Evolutionary conservation across 805 yeast species (phyloP).

Genomic region (Lipomyces yamadae): DNA sequence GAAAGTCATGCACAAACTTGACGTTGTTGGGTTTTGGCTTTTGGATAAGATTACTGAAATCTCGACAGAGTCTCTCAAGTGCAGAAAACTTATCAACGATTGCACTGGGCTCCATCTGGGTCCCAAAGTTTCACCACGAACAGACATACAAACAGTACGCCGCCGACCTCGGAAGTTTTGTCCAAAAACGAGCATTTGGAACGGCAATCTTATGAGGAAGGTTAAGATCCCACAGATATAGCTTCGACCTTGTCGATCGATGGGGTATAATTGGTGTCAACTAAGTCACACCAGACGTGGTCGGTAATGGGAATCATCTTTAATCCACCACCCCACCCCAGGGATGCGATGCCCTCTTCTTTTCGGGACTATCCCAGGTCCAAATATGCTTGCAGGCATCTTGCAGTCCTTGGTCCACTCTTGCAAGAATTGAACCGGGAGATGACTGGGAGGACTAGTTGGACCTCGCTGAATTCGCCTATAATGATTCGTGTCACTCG

Average conservation of each 20-base stretch:
- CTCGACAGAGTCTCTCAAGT: neutral
- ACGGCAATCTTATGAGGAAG: too few relatives aligned
- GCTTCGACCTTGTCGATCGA: slow-evolving; percentile 3
- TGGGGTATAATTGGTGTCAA: neutral
- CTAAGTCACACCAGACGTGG: slow-evolving; percentile 9
- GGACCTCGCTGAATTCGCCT: too few relatives aligned
- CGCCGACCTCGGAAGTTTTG: too few relatives aligned
- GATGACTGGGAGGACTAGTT: too few relatives aligned
- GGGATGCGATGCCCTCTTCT: neutral
- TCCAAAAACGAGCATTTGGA: too few relatives aligned
- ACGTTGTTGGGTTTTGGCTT: neutral
- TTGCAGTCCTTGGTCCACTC: slow-evolving; percentile 2
- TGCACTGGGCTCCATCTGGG: neutral
- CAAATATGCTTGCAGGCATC: slow-evolving; percentile 4
- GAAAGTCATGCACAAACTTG: slow-evolving; percentile 5
- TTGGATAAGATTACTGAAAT: neutral
- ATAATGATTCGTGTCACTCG: too few relatives aligned
- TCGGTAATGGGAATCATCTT: slow-evolving; percentile 2
- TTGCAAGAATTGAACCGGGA: too few relatives aligned
- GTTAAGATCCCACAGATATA: slow-evolving; percentile 2
- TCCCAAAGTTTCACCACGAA: too few relatives aligned
- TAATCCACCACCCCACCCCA: neutral
- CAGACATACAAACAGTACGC: too few relatives aligned
- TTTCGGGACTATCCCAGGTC: slow-evolving; percentile 5
- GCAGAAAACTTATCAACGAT: slow-evolving; percentile 2